Conservation (phyloP, 2,329 filamentous ascomycete genomes). For the Elsinoe ampelina region DNA sequence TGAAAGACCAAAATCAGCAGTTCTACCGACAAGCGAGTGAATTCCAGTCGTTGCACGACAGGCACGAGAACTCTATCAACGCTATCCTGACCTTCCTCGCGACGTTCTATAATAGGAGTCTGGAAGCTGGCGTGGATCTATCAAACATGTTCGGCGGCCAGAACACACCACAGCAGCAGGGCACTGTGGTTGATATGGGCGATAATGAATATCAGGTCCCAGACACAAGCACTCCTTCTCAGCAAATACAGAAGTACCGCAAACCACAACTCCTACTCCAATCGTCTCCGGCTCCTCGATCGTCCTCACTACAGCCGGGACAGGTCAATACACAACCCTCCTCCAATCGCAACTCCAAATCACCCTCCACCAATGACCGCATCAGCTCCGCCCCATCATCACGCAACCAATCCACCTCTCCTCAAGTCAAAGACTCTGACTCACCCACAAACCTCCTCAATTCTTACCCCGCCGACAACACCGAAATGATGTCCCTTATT, state of each 20-base stretch:
- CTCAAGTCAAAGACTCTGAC: constrained; percentile 34
- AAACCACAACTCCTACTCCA: constrained; percentile 31
- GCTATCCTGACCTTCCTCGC: constrained; percentile 96
- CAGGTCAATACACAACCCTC: constrained; percentile 20
- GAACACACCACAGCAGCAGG: constrained; percentile 40
- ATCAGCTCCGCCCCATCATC: background rate
- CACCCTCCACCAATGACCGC: constrained; percentile 10
- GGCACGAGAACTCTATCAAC: constrained; percentile 98
- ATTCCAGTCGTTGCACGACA: constrained; percentile 84
- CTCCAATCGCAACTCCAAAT: constrained; percentile 18
- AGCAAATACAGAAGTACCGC: constrained; percentile 23
- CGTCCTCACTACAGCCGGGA: constrained; percentile 13
- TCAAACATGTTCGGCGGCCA: constrained; percentile 64
- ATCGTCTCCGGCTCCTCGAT: constrained; percentile 24
- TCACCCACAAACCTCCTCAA: constrained; percentile 29
- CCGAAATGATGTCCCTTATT: constrained; percentile 44
- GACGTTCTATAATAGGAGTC: constrained; percentile 87
- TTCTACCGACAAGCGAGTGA: constrained; percentile 79
- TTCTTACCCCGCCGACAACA: constrained; percentile 31
- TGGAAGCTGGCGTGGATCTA: constrained; percentile 71
- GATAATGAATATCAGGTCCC: constrained; percentile 38
- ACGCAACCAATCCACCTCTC: constrained; percentile 19
- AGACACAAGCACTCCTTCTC: constrained; percentile 27
- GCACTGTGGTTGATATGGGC: constrained; percentile 54
- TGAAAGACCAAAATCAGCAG: constrained; percentile 78